A percentile compares a stretch with the other conserved stretches of the same genome.
Evolutionary conservation across 257 asterid species (phyloP).

Genomic region (Solanum peruvianum): DNA sequence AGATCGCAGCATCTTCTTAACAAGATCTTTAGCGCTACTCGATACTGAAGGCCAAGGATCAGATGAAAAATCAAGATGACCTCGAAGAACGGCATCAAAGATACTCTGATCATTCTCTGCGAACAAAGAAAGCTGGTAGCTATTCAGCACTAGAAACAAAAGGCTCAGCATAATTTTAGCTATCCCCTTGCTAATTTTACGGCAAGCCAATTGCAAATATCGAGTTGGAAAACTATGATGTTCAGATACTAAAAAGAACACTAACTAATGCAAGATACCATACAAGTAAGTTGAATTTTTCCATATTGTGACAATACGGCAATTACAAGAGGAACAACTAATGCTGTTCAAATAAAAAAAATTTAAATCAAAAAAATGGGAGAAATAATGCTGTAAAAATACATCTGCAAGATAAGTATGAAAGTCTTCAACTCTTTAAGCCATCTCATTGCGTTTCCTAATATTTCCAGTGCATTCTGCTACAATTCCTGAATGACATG

Average conservation of each 20-base stretch:
- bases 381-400: neutral
- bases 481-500: neutral
- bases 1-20: conserved; percentile 83
- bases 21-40: conserved; percentile 91
- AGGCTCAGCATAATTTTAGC: neutral
- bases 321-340: neutral
- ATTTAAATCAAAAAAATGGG: neutral
- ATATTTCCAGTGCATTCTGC: neutral
- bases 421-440: neutral
- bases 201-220: neutral
- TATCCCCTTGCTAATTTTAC: neutral
- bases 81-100: conserved; percentile 67
- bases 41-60: conserved; percentile 94
- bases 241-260: neutral
- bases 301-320: neutral
- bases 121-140: neutral
- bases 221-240: neutral
- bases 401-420: neutral
- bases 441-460: neutral
- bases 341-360: neutral
- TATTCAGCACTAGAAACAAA: neutral
- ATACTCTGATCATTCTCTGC: conserved; percentile 83
- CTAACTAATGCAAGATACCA: neutral
- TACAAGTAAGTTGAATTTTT: neutral
- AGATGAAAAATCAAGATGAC: conserved; percentile 17